These are phyloP conservation scores for Lanzia echinophila DNA, from an alignment of 2,329 filamentous ascomycete species.

Conservation along the genomic window DNA sequence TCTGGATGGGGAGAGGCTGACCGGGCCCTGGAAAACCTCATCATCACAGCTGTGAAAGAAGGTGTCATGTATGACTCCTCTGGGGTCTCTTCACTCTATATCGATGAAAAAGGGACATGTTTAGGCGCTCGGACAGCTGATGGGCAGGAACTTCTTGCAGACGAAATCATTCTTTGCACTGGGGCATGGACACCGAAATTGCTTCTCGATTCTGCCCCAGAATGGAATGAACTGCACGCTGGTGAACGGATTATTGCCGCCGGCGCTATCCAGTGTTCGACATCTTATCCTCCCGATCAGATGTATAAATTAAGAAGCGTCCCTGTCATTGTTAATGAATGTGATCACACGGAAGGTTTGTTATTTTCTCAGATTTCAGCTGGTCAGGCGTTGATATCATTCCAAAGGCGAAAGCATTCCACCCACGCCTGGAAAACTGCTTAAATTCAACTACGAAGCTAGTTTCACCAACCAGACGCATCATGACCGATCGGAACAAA, in stretches of 20 bases:
- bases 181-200: conserved; percentile 50
- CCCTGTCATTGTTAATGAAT: neutral
- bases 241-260: conserved; percentile 49
- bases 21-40: conserved; percentile 37
- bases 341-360: neutral
- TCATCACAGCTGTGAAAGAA: conserved; percentile 35
- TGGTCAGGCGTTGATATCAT: neutral
- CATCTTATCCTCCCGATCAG: neutral
- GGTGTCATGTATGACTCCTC: conserved; percentile 40
- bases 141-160: conserved; percentile 40
- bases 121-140: conserved; percentile 42
- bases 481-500: no score
- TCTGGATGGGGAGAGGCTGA: conserved; percentile 47
- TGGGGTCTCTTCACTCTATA: conserved; percentile 37
- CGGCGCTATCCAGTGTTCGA: conserved; percentile 20
- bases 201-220: conserved; percentile 43
- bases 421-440: neutral
- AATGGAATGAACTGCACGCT: conserved; percentile 45
- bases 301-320: neutral
- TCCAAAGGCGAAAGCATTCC: conserved; percentile 18
- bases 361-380: neutral
- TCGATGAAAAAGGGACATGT: conserved; percentile 40
- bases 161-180: conserved; percentile 46
- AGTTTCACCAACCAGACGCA: neutral
- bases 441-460: neutral